Evolutionary conservation across 768 basidiomycete genomes (phyloP).

Genomic region (Macrolepiota albuminosa): DNA sequence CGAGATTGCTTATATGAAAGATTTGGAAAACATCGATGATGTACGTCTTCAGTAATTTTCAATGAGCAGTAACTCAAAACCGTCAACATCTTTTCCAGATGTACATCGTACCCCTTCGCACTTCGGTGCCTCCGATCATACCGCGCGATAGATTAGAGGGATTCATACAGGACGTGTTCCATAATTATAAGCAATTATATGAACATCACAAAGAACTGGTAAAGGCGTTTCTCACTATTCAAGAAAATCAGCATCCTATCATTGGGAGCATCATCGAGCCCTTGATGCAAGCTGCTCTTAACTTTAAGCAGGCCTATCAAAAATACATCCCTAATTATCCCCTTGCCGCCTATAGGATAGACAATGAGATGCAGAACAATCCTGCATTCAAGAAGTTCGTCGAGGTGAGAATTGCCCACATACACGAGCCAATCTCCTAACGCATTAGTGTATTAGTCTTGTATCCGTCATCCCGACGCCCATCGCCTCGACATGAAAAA

Average conservation of each 20-base stretch:
- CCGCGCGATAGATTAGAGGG: constrained; percentile 59
- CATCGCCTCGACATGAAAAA: constrained; percentile 87
- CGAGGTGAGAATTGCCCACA: constrained; percentile 42
- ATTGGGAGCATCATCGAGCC: constrained; percentile 80
- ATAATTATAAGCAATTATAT: constrained; percentile 77
- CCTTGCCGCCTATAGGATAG: constrained; percentile 81
- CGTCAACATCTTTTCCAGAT: constrained; percentile 42
- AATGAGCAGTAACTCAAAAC: background rate
- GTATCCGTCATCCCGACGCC: constrained; percentile 64
- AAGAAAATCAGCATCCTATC: constrained; percentile 79
- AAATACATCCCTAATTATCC: constrained; percentile 91
- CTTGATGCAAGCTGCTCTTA: constrained; percentile 82
- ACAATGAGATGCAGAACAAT: constrained; percentile 83
- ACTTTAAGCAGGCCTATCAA: constrained; percentile 90
- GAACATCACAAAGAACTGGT: constrained; percentile 72
- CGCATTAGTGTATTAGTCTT: constrained; percentile 23
- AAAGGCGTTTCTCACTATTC: constrained; percentile 77
- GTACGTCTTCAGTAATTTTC: constrained; percentile 22
- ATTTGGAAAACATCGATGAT: constrained; percentile 79
- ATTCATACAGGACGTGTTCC: constrained; percentile 86
- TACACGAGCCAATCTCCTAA: background rate
- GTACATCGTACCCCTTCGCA: constrained; percentile 75
- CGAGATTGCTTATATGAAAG: constrained; percentile 92
- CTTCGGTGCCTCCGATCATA: constrained; percentile 79
- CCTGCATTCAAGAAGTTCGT: constrained; percentile 75